A percentile compares a stretch with the other conserved stretches of the same genome.
phyloP scores from a whole-genome alignment of 2,329 filamentous ascomycete species.

The Aureobasidium leucospermi region DNA sequence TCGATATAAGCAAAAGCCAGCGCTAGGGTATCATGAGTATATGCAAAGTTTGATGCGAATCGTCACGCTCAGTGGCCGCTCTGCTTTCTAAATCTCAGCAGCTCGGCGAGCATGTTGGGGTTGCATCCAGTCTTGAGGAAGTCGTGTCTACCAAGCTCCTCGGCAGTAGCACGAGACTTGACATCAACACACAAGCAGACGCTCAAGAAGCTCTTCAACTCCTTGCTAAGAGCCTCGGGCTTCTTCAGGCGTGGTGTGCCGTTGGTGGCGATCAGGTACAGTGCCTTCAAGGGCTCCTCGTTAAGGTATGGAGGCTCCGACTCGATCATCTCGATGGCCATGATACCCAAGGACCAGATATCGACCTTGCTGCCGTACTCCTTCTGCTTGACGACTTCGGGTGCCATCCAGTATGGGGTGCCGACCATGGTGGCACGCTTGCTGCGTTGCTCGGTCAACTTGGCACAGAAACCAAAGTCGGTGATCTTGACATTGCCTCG shows the following conservation, averaged over 20 bases:
- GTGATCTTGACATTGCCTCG: constrained; percentile 92
- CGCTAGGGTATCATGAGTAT: constrained; percentile 7
- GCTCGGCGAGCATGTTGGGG: constrained; percentile 71
- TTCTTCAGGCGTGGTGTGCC: constrained; percentile 96
- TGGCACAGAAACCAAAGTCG: constrained; percentile 98
- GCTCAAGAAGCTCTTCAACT: constrained; percentile 92
- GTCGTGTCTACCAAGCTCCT: constrained; percentile 83
- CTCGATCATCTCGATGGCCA: constrained; percentile 99
- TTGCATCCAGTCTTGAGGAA: constrained; percentile 91
- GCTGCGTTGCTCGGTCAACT: constrained; percentile 91
- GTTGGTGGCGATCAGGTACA: constrained; percentile 97
- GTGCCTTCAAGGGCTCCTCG: constrained; percentile 92
- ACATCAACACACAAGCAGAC: constrained; percentile 97
- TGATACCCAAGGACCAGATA: constrained; percentile 98
- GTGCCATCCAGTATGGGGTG: constrained; percentile 99
- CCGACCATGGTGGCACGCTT: constrained; percentile 99
- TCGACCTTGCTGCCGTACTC: constrained; percentile 98
- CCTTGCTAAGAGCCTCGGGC: constrained; percentile 94
- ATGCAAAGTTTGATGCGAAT: background rate
- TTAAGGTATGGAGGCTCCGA: constrained; percentile 96
- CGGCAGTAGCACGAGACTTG: constrained; percentile 83
- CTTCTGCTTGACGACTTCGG: constrained; percentile 98
- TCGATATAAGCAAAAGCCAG: background rate
- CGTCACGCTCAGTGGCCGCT: constrained; percentile 11
- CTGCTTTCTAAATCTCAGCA: constrained; percentile 70